A percentile compares a stretch with the other conserved stretches of the same genome.
phyloP scores from a whole-genome alignment of 495 filamentous ascomycete species.

The Talaromyces thailandensis region DNA sequence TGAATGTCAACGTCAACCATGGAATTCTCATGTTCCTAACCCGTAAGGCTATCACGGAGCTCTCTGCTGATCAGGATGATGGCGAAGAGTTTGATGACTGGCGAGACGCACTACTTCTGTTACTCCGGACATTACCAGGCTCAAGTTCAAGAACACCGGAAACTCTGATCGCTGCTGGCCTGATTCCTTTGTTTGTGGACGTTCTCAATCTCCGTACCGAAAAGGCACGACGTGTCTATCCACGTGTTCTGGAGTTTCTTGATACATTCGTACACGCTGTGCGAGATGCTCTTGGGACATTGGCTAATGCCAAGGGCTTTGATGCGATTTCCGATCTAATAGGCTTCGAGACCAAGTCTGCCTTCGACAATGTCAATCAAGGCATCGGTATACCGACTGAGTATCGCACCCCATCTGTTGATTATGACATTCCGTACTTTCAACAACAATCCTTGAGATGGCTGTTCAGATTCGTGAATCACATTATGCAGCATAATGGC shows the following conservation, averaged over 20 bases:
- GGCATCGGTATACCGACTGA: slow-evolving; percentile 68
- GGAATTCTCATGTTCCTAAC: slow-evolving; percentile 92
- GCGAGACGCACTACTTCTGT: slow-evolving; percentile 77
- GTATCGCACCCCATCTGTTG: slow-evolving; percentile 71
- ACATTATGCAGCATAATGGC: slow-evolving; percentile 80
- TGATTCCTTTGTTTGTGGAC: slow-evolving; percentile 84
- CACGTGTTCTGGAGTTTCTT: slow-evolving; percentile 72
- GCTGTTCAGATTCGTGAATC: slow-evolving; percentile 92
- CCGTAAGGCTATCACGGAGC: slow-evolving; percentile 76
- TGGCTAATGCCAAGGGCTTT: slow-evolving; percentile 72
- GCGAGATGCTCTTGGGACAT: slow-evolving; percentile 66
- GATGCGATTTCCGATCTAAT: slow-evolving; percentile 81
- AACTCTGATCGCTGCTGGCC: slow-evolving; percentile 71
- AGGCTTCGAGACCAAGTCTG: slow-evolving; percentile 65
- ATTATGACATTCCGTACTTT: slow-evolving; percentile 87
- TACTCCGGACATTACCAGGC: slow-evolving; percentile 64
- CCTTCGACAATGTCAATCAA: slow-evolving; percentile 50
- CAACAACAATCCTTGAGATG: slow-evolving; percentile 88
- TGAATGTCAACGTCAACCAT: slow-evolving; percentile 91
- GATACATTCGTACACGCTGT: slow-evolving; percentile 78
- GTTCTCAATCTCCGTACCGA: slow-evolving; percentile 74
- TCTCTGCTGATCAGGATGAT: slow-evolving; percentile 51
- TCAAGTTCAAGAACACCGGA: slow-evolving; percentile 63
- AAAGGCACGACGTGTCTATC: slow-evolving; percentile 73
- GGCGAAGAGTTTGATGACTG: slow-evolving; percentile 65